Conservation (phyloP, 805 yeast species). For the Candida wancherniae region DNA sequence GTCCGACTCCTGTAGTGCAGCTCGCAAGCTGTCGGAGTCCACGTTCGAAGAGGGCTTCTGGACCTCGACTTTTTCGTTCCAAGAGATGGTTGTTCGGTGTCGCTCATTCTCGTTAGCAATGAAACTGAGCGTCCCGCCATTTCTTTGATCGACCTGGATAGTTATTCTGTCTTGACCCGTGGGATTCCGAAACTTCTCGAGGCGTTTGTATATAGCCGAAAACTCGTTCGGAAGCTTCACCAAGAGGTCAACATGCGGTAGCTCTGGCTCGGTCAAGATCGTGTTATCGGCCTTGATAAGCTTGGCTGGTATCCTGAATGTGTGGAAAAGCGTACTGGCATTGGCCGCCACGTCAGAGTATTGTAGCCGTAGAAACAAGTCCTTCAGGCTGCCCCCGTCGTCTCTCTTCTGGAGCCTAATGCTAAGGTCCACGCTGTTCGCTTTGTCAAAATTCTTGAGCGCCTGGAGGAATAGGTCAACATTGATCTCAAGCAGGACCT, state of each 20-base stretch:
- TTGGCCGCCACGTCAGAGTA: conserved; percentile 44
- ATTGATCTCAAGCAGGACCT: conserved; percentile 57
- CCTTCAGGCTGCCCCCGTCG: conserved; percentile 23
- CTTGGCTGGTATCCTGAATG: conserved; percentile 68
- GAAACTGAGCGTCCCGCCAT: conserved; percentile 48
- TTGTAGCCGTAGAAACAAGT: conserved; percentile 51
- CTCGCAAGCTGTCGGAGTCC: conserved; percentile 22
- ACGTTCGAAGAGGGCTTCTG: conserved; percentile 25
- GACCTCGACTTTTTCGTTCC: conserved; percentile 53
- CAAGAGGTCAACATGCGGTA: conserved; percentile 50
- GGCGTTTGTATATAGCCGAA: conserved; percentile 49
- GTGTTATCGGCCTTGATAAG: conserved; percentile 53
- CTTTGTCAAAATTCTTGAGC: conserved; percentile 49
- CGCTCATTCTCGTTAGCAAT: conserved; percentile 51
- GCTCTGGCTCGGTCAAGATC: conserved; percentile 55
- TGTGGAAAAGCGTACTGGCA: conserved; percentile 51
- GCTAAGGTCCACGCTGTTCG: conserved; percentile 47
- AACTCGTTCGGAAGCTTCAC: conserved; percentile 50
- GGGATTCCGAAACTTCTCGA: conserved; percentile 59
- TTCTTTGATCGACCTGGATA: conserved; percentile 42
- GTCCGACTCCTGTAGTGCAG: too few species aligned
- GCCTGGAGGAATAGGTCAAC: conserved; percentile 58
- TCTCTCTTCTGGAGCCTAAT: conserved; percentile 49
- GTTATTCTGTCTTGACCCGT: conserved; percentile 38
- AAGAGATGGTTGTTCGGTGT: conserved; percentile 49